phyloP scores from a whole-genome alignment of 2,329 filamentous ascomycete genomes.

The Xylariaceae sp. region DNA sequence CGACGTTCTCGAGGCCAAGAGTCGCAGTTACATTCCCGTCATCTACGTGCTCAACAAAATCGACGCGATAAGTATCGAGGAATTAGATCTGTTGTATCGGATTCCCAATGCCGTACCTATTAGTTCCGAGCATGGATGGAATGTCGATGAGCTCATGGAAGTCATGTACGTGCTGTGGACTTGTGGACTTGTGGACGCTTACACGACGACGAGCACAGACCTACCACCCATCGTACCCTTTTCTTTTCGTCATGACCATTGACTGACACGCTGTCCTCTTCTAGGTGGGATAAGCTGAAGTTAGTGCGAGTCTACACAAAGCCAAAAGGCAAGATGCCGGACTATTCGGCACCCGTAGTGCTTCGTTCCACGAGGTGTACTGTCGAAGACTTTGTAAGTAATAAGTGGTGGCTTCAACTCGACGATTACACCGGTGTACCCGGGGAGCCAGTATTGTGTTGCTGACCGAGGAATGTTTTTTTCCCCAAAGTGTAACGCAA shows the following conservation, averaged over 20 bases:
- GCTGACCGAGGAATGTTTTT: constrained; percentile 33
- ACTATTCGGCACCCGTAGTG: constrained; percentile 89
- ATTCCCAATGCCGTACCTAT: constrained; percentile 97
- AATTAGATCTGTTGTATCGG: constrained; percentile 89
- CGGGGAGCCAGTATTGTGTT: constrained; percentile 25
- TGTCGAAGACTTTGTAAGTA: constrained; percentile 91
- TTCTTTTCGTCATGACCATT: constrained; percentile 6
- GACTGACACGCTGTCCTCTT: constrained; percentile 22
- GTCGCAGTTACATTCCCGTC: constrained; percentile 94
- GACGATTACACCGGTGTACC: constrained; percentile 12
- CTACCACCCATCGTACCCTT: not conserved
- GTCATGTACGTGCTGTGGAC: constrained; percentile 58
- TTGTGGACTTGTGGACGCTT: not conserved
- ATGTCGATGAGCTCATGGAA: constrained; percentile 93
- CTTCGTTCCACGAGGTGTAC: constrained; percentile 76
- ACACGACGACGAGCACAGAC: not conserved
- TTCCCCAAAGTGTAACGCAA: constrained; percentile 74
- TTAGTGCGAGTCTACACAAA: constrained; percentile 94
- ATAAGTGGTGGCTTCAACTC: constrained; percentile 51
- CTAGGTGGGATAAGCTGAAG: constrained; percentile 84
- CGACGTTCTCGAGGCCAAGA: constrained; percentile 90
- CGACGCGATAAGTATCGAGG: constrained; percentile 94
- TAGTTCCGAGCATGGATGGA: constrained; percentile 96
- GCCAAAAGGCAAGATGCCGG: constrained; percentile 89
- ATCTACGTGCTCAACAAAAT: constrained; percentile 99